Evolutionary conservation across 768 basidiomycete species (phyloP), one percentile per base, ranked within the genome.

Genomic region (Termitomyces sp.): DNA sequence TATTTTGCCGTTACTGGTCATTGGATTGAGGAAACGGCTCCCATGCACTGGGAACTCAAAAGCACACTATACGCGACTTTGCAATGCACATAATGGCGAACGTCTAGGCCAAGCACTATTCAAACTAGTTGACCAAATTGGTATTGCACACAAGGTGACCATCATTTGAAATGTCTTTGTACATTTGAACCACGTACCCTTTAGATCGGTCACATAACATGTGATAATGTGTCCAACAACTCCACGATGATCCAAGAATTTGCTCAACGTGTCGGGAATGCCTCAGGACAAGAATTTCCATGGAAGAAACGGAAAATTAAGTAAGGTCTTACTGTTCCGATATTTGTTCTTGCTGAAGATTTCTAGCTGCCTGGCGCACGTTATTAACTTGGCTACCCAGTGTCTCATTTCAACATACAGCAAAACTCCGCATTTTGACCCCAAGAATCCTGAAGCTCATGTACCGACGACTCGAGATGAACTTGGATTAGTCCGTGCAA

Each of bases 1-100:
- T 81, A 79, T 64, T 76, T 77, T 64, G 78, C 69, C 0, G 72
- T 77, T 4, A 80, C 74, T 1, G 74, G 69, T 0, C 75, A 77
- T 55, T 80, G 78, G 76, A 74, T 78, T 42, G 73, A 78, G 39
- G 74, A 76, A 60, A 46, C 12, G 0, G 20, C 36, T 1, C 56
- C 60, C 0, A 59, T 58, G 24, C 28, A 58, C 20, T 79, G 76
- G 76, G 60, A 62, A 20, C 65, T 74, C 7, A 55, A 76, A 18
- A 63, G 48, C 6, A 70, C 75, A 0, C 67, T 82, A 80, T 39
- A 67, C 62, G 0, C 67, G 61, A 16, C 59, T 82, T 53, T 80
- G 81, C 57, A 72, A 65, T 20, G n/a, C 42, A 2, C 42, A 44
- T 5, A 44, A 44, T 44, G 8, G 42, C 7, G 42, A 44, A 6